Conservation (phyloP, 495 filamentous ascomycete species). For the Polyplosphaeria fusca region DNA sequence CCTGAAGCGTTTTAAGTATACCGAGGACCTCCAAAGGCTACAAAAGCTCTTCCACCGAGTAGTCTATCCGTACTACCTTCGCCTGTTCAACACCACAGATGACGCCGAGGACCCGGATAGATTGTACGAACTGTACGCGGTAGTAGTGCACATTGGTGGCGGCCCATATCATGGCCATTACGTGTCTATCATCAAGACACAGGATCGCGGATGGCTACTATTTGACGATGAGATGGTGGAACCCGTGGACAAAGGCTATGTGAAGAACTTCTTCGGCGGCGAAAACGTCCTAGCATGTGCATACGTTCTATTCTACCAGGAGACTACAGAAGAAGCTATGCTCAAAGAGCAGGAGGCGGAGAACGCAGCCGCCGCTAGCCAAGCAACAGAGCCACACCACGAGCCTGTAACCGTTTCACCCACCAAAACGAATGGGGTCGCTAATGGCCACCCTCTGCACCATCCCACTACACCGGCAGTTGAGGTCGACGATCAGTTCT, state of each 20-base stretch:
- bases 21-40: slow-evolving; percentile 85
- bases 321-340: slow-evolving; percentile 88
- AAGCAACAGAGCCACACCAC: slow-evolving; percentile 41
- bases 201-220: slow-evolving; percentile 90
- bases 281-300: slow-evolving; percentile 87
- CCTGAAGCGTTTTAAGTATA: slow-evolving; percentile 96
- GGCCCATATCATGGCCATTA: slow-evolving; percentile 98
- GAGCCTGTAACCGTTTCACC: slow-evolving; percentile 2
- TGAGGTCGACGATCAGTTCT: slow-evolving; percentile 54
- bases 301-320: slow-evolving; percentile 97
- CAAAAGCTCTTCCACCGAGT: slow-evolving; percentile 97
- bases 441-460: slow-evolving; percentile 24
- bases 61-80: slow-evolving; percentile 92
- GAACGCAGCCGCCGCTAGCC: slow-evolving; percentile 60
- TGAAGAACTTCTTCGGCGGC: slow-evolving; percentile 97
- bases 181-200: slow-evolving; percentile 94
- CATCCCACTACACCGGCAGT: slow-evolving; percentile 40
- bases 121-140: slow-evolving; percentile 93
- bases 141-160: slow-evolving; percentile 98
- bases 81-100: slow-evolving; percentile 96
- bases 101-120: slow-evolving; percentile 94
- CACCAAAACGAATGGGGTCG: slow-evolving; percentile 34
- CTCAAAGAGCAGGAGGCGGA: slow-evolving; percentile 79
- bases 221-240: slow-evolving; percentile 99
- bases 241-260: slow-evolving; percentile 93